Percentiles rank a stretch among this genome's conserved stretches.
These are phyloP conservation scores for Lactuca saligna DNA, from an alignment of 129 eudicot species.

Conservation along the genomic window DNA sequence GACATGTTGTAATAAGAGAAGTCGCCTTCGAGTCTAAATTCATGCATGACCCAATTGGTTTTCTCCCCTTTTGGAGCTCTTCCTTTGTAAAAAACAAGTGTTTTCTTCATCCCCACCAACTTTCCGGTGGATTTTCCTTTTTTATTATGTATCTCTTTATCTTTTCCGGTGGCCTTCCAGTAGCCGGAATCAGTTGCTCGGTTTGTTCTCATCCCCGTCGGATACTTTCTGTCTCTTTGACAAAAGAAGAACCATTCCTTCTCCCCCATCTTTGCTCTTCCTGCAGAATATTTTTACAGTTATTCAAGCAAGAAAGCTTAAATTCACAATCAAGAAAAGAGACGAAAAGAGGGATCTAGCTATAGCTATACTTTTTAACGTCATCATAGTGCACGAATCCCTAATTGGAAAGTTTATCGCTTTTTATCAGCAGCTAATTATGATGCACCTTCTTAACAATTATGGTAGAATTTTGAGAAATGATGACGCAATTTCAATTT, in stretches of 20 bases:
- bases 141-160: slow-evolving; percentile 61
- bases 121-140: slow-evolving; percentile 35
- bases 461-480: slow-evolving; percentile 27
- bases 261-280: slow-evolving; percentile 88
- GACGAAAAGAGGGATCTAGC: slow-evolving; percentile 1
- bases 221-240: slow-evolving; percentile 80
- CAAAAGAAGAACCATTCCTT: slow-evolving; percentile 78
- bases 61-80: slow-evolving; percentile 91
- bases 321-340: not conserved
- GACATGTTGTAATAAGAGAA: slow-evolving; percentile 71
- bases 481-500: slow-evolving; percentile 19
- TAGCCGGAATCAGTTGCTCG: slow-evolving; percentile 85
- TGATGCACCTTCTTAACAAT: not conserved
- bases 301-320: not conserved
- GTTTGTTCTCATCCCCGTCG: slow-evolving; percentile 89
- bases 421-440: slow-evolving; percentile 3
- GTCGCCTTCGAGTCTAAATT: slow-evolving; percentile 76
- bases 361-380: not conserved
- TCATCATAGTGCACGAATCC: not conserved
- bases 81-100: slow-evolving; percentile 89
- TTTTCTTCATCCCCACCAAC: slow-evolving; percentile 86
- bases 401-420: not conserved
- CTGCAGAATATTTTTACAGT: slow-evolving; percentile 38
- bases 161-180: slow-evolving; percentile 95
- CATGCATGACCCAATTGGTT: slow-evolving; percentile 93